A percentile compares a stretch with the other conserved stretches of the same genome.
phyloP scores from a whole-genome alignment of 1,139 yeast genomes.

The Candida glucosophila region DNA sequence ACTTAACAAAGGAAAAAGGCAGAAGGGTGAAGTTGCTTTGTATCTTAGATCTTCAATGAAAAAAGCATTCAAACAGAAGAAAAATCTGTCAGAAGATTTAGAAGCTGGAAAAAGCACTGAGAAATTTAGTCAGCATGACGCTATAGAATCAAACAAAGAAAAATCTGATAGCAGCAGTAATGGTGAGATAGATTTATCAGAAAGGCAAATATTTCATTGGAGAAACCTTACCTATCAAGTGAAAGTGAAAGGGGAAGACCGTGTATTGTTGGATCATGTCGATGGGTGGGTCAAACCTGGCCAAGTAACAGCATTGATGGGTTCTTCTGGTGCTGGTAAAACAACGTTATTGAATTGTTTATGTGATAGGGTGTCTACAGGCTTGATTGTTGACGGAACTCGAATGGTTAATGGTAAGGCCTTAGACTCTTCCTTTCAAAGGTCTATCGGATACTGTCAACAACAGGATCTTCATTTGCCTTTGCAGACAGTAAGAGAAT shows the following conservation, averaged over 20 bases:
- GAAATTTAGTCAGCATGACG: slow-evolving; percentile 1
- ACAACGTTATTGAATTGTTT: slow-evolving; percentile 67
- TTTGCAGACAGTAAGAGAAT: slow-evolving; percentile 76
- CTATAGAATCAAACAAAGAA: not conserved
- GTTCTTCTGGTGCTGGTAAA: slow-evolving; percentile 86
- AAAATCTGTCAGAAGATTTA: slow-evolving; percentile 6
- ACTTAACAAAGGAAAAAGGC: slow-evolving; percentile 63
- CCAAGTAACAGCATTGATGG: slow-evolving; percentile 49
- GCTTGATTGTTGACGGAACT: slow-evolving; percentile 62
- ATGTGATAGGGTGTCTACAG: slow-evolving; percentile 72
- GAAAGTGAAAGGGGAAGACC: slow-evolving; percentile 53
- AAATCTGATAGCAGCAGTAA: slow-evolving; percentile 1
- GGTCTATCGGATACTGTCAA: slow-evolving; percentile 78
- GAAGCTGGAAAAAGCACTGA: slow-evolving; percentile 1
- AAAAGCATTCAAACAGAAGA: slow-evolving; percentile 70
- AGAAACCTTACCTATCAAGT: slow-evolving; percentile 68
- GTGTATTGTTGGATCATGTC: slow-evolving; percentile 57
- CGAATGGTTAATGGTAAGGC: slow-evolving; percentile 67
- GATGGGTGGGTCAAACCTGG: slow-evolving; percentile 80
- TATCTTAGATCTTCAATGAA: slow-evolving; percentile 36
- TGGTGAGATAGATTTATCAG: slow-evolving; percentile 3
- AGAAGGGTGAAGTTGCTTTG: slow-evolving; percentile 74
- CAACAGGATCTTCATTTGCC: slow-evolving; percentile 72
- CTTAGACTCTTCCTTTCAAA: slow-evolving; percentile 66
- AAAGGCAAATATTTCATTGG: slow-evolving; percentile 61